Evolutionary conservation across 352 stramenopile species (phyloP), one percentile per base, ranked within the genome.

Genomic region (Pythium grandisporangium): DNA sequence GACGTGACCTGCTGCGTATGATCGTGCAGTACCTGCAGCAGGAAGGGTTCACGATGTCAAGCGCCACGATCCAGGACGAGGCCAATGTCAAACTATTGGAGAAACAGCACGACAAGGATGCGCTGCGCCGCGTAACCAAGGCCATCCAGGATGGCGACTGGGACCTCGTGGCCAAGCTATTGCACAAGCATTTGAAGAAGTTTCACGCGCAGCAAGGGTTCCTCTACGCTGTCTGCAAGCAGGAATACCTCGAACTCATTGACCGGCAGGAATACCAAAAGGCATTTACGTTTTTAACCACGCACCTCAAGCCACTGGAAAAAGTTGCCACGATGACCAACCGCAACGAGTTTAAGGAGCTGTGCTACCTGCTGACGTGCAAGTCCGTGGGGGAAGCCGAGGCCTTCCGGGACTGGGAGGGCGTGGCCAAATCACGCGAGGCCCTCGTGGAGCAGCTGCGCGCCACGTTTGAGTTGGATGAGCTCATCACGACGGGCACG

Each of bases 321-420:
- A 88, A 89, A 47, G 69, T 92, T 44, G 59, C 70, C 33, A 77
- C 50, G 6, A 66, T 77, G 40, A 75, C 64, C 30, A 84, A 76
- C 51, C 75, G 74, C n/a, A 70, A 82, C 45, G 82, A 95, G 56
- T 95, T 95, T 45, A 84, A 84, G 30, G 82, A 95, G 17, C 66
- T 95, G 5, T 95, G 79, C 46, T 95, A 95, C 42, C 53, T 95
- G 38, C 68, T 95, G 30, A 95, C 82, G 32, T 95, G 82, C 67
- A 95, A 93, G 54, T 74, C 70, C 6, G 79, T 95, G 20, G 67
- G 64, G 13, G 79, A 95, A 45, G 79, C 80, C 1, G 69, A 89
- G 24, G 62, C 73, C 21, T 95, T 95, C 46, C 77, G 82, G 19
- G 64, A 92, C 55, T 95, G 79, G 79, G 74, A 91, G 32, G 77